Conservation (phyloP, 495 filamentous ascomycete species). For the Cercophora samala region DNA sequence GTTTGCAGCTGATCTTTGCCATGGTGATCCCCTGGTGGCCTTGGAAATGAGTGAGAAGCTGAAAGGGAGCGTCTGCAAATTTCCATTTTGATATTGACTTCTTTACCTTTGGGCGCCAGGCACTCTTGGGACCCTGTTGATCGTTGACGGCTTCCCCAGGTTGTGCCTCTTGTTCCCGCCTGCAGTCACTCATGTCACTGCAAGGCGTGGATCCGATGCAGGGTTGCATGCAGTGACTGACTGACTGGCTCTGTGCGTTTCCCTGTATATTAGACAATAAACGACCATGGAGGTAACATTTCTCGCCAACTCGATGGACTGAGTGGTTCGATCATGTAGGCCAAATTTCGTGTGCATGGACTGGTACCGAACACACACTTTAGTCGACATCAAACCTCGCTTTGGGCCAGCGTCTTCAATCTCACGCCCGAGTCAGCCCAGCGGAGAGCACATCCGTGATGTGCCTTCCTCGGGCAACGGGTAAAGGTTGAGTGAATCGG, state of each 20-base stretch:
- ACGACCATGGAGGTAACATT: background rate
- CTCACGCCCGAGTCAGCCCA: background rate
- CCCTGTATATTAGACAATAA: background rate
- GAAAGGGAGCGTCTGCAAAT: background rate
- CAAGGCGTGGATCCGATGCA: background rate
- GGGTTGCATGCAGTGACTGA: conserved; percentile 6
- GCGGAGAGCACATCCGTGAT: background rate
- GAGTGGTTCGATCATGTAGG: background rate
- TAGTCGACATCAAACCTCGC: too few relatives aligned
- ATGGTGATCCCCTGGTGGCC: background rate
- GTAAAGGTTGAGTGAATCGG: background rate
- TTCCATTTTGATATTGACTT: background rate
- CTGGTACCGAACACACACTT: background rate
- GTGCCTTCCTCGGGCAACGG: conserved; percentile 3
- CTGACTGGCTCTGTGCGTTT: background rate
- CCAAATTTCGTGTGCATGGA: background rate
- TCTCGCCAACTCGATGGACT: background rate
- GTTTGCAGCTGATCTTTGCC: background rate
- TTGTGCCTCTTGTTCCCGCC: conserved; percentile 3
- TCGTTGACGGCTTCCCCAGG: background rate
- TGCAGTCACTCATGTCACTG: conserved; percentile 6
- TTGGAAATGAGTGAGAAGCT: background rate
- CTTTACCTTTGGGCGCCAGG: background rate
- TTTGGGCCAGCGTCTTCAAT: background rate
- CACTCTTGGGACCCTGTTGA: background rate